These are phyloP conservation scores for Aquilaria agallochum DNA, from an alignment of 441 rosid species.

Conservation along the genomic window DNA sequence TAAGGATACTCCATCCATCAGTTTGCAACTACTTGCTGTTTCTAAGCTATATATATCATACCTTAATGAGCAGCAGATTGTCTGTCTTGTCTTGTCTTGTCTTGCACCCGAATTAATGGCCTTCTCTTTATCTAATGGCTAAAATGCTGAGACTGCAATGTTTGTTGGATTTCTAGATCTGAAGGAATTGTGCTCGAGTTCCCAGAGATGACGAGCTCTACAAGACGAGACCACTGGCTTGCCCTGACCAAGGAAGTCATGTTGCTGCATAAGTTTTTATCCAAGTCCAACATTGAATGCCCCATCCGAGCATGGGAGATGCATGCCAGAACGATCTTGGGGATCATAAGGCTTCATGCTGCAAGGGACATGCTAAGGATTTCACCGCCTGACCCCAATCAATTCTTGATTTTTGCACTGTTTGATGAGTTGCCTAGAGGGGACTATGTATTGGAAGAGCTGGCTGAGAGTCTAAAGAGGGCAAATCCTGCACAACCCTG, in stretches of 20 bases:
- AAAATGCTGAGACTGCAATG: neutral
- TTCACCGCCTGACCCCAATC: slow-evolving; percentile 69
- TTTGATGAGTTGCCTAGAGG: slow-evolving; percentile 89
- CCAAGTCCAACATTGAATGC: slow-evolving; percentile 39
- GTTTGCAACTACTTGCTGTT: neutral
- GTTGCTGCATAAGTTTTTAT: slow-evolving; percentile 75
- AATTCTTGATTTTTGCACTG: slow-evolving; percentile 78
- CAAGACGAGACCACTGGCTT: slow-evolving; percentile 91
- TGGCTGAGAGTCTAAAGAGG: slow-evolving; percentile 62
- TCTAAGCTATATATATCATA: too few species aligned
- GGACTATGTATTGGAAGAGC: slow-evolving; percentile 73
- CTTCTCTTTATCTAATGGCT: neutral
- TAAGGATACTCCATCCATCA: slow-evolving; percentile 30
- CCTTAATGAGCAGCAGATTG: neutral
- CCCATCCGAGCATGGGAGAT: slow-evolving; percentile 73
- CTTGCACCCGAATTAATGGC: slow-evolving; percentile 5
- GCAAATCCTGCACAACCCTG: slow-evolving; percentile 38
- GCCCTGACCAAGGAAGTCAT: slow-evolving; percentile 66
- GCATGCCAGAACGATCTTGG: slow-evolving; percentile 76
- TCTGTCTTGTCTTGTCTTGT: neutral
- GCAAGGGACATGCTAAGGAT: slow-evolving; percentile 90
- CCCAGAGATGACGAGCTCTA: slow-evolving; percentile 95
- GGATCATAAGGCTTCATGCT: slow-evolving; percentile 83
- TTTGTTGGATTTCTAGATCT: slow-evolving; percentile 34
- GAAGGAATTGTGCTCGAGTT: slow-evolving; percentile 87